These are phyloP conservation scores for Speleostelium caveatum DNA, from an alignment of 78 protist species.

Conservation along the genomic window DNA sequence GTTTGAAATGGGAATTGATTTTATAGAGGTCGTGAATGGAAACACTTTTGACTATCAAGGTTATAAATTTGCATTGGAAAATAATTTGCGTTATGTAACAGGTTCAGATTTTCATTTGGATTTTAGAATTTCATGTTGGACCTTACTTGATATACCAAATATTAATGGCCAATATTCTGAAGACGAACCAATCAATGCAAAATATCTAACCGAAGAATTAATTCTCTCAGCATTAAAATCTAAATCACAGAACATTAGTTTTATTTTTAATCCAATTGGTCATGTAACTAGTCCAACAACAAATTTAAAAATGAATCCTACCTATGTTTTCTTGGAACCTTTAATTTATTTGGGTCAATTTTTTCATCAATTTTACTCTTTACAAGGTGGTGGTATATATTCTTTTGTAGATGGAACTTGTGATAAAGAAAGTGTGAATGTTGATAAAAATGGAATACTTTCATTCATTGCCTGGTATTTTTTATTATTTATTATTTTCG, in stretches of 20 bases:
- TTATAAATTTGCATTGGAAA: background rate
- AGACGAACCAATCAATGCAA: background rate
- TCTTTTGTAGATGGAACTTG: constrained; percentile 62
- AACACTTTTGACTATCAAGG: constrained; percentile 17
- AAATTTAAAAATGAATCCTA: constrained; percentile 1
- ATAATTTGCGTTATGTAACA: constrained; percentile 9
- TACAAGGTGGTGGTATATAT: constrained; percentile 40
- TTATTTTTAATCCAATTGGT: constrained; percentile 18
- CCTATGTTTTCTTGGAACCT: constrained; percentile 3
- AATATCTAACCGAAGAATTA: background rate
- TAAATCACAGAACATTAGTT: background rate
- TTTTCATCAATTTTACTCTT: constrained; percentile 31
- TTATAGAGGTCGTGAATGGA: constrained; percentile 40
- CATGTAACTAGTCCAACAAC: background rate
- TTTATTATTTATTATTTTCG: constrained; percentile 7
- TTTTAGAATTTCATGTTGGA: constrained; percentile 6
- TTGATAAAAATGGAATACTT: background rate
- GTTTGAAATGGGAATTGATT: constrained; percentile 35
- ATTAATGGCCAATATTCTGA: background rate
- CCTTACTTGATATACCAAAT: constrained; percentile 21
- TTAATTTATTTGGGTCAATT: constrained; percentile 39
- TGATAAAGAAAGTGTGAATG: background rate
- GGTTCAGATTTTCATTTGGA: constrained; percentile 51
- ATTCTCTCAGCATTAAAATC: background rate
- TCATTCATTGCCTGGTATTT: constrained; percentile 22